These are phyloP conservation scores for Candida oleophila DNA, from an alignment of 805 yeast genomes.

Conservation along the genomic window DNA sequence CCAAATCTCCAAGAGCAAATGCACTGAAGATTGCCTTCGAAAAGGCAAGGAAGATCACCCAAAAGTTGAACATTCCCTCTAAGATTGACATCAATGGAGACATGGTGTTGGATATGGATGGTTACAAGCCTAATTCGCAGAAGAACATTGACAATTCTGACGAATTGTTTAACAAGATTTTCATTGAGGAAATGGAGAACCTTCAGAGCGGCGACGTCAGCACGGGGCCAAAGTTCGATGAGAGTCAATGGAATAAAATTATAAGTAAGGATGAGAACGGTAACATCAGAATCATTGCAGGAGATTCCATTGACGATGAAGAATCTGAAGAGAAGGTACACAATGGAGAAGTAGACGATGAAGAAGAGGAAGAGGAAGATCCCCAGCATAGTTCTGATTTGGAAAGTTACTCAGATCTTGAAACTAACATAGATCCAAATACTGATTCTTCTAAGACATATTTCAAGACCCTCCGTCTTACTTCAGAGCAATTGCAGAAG, in stretches of 20 bases:
- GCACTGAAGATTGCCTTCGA: constrained; percentile 45
- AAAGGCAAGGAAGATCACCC: constrained; percentile 61
- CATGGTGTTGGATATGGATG: constrained; percentile 88
- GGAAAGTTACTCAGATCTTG: not conserved
- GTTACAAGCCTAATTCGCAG: constrained; percentile 81
- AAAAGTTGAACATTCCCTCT: constrained; percentile 80
- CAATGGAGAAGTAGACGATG: not conserved
- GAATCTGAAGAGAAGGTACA: constrained; percentile 48
- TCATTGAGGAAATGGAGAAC: constrained; percentile 65
- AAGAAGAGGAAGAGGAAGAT: not conserved
- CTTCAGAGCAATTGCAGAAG: constrained; percentile 82
- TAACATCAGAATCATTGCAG: constrained; percentile 51
- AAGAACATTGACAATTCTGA: constrained; percentile 77
- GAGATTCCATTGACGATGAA: constrained; percentile 51
- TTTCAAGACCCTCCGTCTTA: constrained; percentile 85
- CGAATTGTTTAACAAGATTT: constrained; percentile 65
- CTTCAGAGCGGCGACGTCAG: constrained; percentile 15
- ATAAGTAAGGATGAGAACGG: constrained; percentile 62
- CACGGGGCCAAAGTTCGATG: constrained; percentile 6
- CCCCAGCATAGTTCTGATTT: not conserved
- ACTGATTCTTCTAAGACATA: constrained; percentile 25
- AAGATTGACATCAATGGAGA: constrained; percentile 88
- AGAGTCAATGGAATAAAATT: constrained; percentile 34
- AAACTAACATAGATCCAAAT: not conserved
- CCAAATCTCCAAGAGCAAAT: constrained; percentile 7